A percentile compares a stretch with the other conserved stretches of the same genome.
Evolutionary conservation across 2,329 filamentous ascomycete genomes (phyloP).

Genomic region (Pseudogymnoascus sp.): DNA sequence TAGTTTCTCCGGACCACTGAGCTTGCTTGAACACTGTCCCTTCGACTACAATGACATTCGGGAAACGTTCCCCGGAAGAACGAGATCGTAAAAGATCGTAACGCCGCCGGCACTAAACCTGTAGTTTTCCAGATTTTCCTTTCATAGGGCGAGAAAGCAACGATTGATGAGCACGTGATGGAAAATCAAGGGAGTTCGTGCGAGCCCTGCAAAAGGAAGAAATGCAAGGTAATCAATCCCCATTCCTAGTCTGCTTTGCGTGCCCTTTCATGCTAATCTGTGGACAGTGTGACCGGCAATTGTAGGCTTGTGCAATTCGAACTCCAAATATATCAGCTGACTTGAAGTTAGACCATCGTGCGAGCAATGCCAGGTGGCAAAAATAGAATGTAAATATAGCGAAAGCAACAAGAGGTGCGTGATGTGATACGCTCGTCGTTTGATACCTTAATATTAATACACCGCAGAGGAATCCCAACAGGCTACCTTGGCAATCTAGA

Average conservation of each 20-base stretch:
- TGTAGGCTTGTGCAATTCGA: neutral
- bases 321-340: conserved; percentile 19
- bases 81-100: neutral
- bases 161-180: neutral
- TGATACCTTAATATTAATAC: neutral
- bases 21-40: neutral
- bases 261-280: neutral
- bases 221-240: conserved; percentile 25
- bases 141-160: neutral
- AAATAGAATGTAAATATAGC: neutral
- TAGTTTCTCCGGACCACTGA: neutral
- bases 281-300: neutral
- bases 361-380: neutral
- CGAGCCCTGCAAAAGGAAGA: conserved; percentile 29
- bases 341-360: neutral
- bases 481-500: conserved; percentile 36
- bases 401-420: conserved; percentile 17
- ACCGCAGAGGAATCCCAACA: conserved; percentile 29
- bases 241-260: conserved; percentile 19
- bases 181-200: conserved; percentile 27
- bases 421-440: conserved; percentile 2
- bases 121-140: neutral
- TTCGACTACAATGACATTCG: neutral
- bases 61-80: neutral
- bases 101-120: neutral